A percentile compares a stretch with the other conserved stretches of the same genome.
phyloP scores from a whole-genome alignment of 305 asterid genomes.

The Rubia tinctorum region DNA sequence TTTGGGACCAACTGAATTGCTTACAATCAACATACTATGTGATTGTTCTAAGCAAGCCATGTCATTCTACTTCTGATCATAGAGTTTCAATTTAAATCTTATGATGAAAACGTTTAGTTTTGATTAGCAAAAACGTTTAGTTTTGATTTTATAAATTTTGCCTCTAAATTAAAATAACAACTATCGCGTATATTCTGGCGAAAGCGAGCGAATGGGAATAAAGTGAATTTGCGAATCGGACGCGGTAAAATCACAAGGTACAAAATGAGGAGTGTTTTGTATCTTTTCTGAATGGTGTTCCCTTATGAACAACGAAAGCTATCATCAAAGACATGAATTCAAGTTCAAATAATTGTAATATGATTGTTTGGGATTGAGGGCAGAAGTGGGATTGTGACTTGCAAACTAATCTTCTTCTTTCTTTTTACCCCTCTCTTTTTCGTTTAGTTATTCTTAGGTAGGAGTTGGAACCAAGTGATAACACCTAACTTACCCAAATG shows the following conservation, averaged over 20 bases:
- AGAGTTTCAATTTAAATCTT: too few species aligned
- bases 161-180: too few species aligned
- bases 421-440: not conserved
- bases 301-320: slow-evolving; percentile 8
- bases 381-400: not conserved
- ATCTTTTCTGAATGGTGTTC: not conserved
- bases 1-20: too few species aligned
- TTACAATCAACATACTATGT: too few species aligned
- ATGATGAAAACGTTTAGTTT: too few species aligned
- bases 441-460: not conserved
- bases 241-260: not conserved
- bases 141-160: too few species aligned
- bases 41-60: too few species aligned
- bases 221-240: too few species aligned
- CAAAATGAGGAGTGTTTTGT: not conserved
- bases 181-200: too few species aligned
- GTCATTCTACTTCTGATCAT: too few species aligned
- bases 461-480: not conserved
- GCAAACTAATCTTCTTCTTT: not conserved
- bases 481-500: not conserved
- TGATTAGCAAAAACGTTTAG: too few species aligned
- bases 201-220: too few species aligned
- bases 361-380: slow-evolving; percentile 1
- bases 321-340: not conserved
- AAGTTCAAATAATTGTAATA: slow-evolving; percentile 3